Evolutionary conservation across 257 asterid genomes (phyloP), one percentile per base, ranked within the genome.

Genomic region (Fraxinus anomala): DNA sequence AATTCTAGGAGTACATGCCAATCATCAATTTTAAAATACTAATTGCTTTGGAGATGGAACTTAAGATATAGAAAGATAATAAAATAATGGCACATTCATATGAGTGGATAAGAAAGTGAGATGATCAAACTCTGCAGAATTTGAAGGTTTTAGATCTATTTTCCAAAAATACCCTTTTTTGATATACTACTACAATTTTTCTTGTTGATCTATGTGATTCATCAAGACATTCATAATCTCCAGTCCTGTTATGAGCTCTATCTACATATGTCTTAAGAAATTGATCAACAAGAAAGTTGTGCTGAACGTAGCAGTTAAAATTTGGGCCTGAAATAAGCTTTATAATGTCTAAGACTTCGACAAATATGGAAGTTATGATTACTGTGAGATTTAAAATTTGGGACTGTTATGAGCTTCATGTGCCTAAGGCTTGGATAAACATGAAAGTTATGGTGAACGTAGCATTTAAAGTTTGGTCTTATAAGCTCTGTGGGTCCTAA

Each of bases 1-100:
- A 21, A 75, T 73, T 75, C 39, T 54, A 21, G 16, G 2, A 70
- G 44, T 70, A 10, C 14, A 23, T n/a, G 6, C 13, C 19, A 51
- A 42, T 76, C 24, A 76, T 70, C 36, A 42, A 72, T 73, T 73
- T 49, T 39, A 51, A 36, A 74, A 73, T 47, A 74, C 72, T 17
- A 61, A 39, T 63, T 56, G 28, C 9, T 17, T n/a, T 10, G 23
- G 42, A 33, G 65, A 70, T 44, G 78, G 7, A 24, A 26, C 77
- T 63, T 34, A 67, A 69, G 72, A 44, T 6, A 31, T 16, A 66
- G 70, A 34, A 24, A 40, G 63, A 73, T 42, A 30, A 28, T 33
- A 36, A 30, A n/a, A 69, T 36, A 44, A 13, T 56, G 21, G 72
- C 24, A 44, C 49, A 63, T 36, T 74, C 77, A 47, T 24, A 26